Percentiles rank a stretch among this genome's conserved stretches.
These are phyloP conservation scores for Alloteropsis semialata DNA, from an alignment of 176 grass and related monocot species.

Conservation along the genomic window DNA sequence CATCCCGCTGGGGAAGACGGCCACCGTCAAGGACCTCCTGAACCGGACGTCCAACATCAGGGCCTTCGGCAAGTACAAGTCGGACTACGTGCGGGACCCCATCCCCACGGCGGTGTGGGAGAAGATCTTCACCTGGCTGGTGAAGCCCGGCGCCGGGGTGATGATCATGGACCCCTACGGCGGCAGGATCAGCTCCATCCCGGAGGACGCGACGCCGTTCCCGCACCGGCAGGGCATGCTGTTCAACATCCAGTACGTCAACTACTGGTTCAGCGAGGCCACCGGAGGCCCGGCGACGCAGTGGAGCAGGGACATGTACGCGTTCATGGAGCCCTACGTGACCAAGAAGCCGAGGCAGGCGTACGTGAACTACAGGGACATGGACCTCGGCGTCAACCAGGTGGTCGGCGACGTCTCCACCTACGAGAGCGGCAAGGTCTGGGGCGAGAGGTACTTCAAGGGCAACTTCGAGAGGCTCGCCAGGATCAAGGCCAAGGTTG, in stretches of 20 bases:
- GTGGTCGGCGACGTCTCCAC: conserved; percentile 30
- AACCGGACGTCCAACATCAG: not conserved
- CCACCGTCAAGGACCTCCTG: not conserved
- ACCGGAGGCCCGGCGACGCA: not conserved
- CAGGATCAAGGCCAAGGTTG: conserved; percentile 29
- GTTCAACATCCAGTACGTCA: conserved; percentile 27
- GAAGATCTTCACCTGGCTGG: not conserved
- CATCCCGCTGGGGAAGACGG: conserved; percentile 4
- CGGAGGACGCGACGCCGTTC: not conserved
- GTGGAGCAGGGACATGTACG: conserved; percentile 23
- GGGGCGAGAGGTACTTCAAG: conserved; percentile 45
- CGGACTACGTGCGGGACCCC: conserved; percentile 23
- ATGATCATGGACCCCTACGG: conserved; percentile 36
- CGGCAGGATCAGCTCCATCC: not conserved
- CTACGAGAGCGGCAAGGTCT: conserved; percentile 37
- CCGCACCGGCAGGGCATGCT: conserved; percentile 16
- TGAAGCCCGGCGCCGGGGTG: not conserved
- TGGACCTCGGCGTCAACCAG: conserved; percentile 13
- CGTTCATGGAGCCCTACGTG: conserved; percentile 16
- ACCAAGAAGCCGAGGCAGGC: conserved; percentile 28
- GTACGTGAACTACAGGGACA: conserved; percentile 37
- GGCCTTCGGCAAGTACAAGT: conserved; percentile 17
- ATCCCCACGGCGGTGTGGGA: not conserved
- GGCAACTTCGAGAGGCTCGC: conserved; percentile 44
- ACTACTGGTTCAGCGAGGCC: not conserved